Evolutionary conservation across 1,139 yeast species (phyloP), one percentile per base, ranked within the genome.

Genomic region (Arxiozyma heterogenica): DNA sequence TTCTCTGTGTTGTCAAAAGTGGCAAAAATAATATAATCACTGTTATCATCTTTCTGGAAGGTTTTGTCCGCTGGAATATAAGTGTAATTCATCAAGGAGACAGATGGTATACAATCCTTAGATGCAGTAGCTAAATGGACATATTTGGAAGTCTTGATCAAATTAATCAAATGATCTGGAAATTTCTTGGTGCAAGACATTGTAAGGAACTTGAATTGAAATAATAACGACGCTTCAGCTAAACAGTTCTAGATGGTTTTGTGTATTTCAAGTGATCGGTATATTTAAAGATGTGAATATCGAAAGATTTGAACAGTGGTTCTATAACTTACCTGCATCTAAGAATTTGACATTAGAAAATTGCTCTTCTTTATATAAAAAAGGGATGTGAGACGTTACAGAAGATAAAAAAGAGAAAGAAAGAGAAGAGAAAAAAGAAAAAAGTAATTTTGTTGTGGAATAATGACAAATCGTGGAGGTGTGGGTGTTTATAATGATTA

Each of bases 51-150:
- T 7, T 54, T 47, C 4, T 54, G 51, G 63, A 71, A 79, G 49
- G 69, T 59, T 23, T 71, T 69, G n/a, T 64, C 64, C 1, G 73
- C 63, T 12, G 74, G 70, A 12, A 83, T 67, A 60, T 82, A 87
- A 4, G 93, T 83, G 67, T 86, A 90, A 70, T 88, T 90, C 97
- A 90, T 90, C 61, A 90, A 76, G 15, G 93, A 80, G 2, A 89
- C 95, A 61, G 90, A 94, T 8, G 97, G 97, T 41, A 78, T 65
- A 55, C 83, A 78, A 52, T 82, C 73, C 27, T 75, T 69, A 51
- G 76, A 71, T 55, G 86, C 80, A 1, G 97, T 90, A 9, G 91
- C 96, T 52, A 90, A 75, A 68, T 90, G 97, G 47, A 90, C 80
- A 68, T 83, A 84, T 57, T 84, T 76, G 20, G 86, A 83, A 11